Evolutionary conservation across 2,329 filamentous ascomycete genomes (phyloP).

Genomic region (Aspergillus versicolor): DNA sequence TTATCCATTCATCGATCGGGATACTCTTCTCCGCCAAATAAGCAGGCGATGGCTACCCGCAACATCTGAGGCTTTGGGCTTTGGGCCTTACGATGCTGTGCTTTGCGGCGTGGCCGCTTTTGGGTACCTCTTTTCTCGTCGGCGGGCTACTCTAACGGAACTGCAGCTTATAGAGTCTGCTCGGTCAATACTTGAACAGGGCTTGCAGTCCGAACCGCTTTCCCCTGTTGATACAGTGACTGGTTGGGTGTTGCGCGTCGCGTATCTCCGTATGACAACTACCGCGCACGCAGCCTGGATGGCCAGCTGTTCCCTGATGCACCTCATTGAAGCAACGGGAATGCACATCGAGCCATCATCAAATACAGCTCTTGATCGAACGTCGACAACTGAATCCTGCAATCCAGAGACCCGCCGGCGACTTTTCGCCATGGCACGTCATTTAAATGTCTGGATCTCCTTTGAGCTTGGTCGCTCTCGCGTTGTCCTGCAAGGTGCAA

Average conservation of each 20-base stretch:
- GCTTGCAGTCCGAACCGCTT: constrained; percentile 25
- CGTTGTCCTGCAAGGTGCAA: constrained; percentile 50
- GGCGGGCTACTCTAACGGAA: constrained; percentile 44
- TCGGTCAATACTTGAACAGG: constrained; percentile 47
- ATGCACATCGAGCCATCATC: constrained; percentile 31
- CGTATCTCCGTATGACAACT: constrained; percentile 55
- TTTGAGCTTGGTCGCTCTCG: constrained; percentile 59
- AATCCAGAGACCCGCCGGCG: constrained; percentile 43
- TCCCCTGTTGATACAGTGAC: constrained; percentile 31
- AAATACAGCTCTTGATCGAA: constrained; percentile 15
- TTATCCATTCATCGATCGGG: constrained; percentile 50
- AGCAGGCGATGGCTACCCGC: constrained; percentile 30
- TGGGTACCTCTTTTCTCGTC: constrained; percentile 52
- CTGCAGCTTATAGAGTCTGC: constrained; percentile 49
- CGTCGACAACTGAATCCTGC: constrained; percentile 13
- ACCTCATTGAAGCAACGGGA: constrained; percentile 55
- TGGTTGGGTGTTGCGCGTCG: constrained; percentile 53
- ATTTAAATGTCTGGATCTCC: constrained; percentile 60
- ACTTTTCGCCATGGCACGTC: constrained; percentile 53
- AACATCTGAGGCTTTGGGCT: constrained; percentile 15
- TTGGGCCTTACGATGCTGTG: constrained; percentile 47
- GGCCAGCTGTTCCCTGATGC: constrained; percentile 58
- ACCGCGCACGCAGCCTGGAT: constrained; percentile 56
- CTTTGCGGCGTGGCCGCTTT: constrained; percentile 58
- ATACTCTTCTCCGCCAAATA: constrained; percentile 26